A percentile compares a stretch with the other conserved stretches of the same genome.
Conservation (phyloP, 495 filamentous ascomycete species). For the Podospora pseudocomata region DNA sequence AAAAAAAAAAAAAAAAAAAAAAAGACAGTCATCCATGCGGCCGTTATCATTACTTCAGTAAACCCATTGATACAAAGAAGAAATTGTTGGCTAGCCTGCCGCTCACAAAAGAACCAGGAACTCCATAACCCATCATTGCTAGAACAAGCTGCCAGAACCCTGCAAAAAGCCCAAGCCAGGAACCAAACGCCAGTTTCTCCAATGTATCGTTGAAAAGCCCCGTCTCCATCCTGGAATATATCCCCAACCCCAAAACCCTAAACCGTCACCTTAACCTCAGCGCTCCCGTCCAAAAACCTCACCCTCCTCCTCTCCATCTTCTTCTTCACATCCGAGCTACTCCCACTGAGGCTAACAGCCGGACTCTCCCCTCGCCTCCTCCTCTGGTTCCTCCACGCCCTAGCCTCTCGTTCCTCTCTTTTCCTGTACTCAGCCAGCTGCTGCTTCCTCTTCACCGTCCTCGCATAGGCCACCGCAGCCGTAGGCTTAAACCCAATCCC, state of each 20-base stretch:
- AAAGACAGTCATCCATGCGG: neutral
- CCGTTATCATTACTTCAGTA: neutral
- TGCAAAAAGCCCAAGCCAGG: neutral
- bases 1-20: neutral
- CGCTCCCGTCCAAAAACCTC: conserved; percentile 31
- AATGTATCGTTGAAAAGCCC: neutral
- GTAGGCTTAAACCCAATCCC: conserved; percentile 92
- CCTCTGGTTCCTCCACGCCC: conserved; percentile 66
- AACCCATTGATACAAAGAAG: neutral
- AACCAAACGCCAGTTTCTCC: neutral
- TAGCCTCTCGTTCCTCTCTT: conserved; percentile 78
- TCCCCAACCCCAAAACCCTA: neutral
- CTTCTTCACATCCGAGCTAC: conserved; percentile 16
- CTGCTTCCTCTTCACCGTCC: conserved; percentile 69
- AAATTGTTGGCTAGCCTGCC: neutral
- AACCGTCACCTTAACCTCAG: conserved; percentile 11
- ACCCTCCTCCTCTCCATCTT: conserved; percentile 30
- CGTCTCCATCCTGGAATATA: too few species aligned
- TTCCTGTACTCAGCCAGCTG: conserved; percentile 82
- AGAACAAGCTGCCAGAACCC: neutral
- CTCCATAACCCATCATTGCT: neutral
- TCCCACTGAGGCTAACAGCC: conserved; percentile 37
- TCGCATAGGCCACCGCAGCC: conserved; percentile 71
- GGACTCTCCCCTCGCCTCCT: conserved; percentile 41
- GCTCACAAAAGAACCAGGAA: neutral